Conservation (phyloP, 495 filamentous ascomycete genomes). For the Neurospora sp. region DNA sequence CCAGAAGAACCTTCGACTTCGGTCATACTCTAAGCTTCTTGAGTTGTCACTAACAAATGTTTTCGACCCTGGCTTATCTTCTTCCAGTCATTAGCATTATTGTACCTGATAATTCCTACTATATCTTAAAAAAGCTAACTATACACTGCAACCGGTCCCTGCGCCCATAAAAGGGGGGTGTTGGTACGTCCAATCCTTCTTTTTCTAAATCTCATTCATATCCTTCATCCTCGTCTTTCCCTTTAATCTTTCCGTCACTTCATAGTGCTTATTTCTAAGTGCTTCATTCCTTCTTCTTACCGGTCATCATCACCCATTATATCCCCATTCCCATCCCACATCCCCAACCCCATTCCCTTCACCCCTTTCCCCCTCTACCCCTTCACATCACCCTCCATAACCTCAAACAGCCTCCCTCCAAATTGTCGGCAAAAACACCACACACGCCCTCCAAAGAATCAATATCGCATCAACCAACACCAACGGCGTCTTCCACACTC, state of each 20-base stretch:
- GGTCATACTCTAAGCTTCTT: not conserved
- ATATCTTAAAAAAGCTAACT: not conserved
- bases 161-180: not conserved
- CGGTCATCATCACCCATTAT: not conserved
- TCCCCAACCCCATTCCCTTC: not conserved
- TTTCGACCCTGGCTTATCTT: not conserved
- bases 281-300: not conserved
- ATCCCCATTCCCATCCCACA: not conserved
- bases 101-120: not conserved
- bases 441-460: slow-evolving; percentile 79
- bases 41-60: not conserved
- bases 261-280: not conserved
- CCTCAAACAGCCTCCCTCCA: slow-evolving; percentile 39
- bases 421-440: slow-evolving; percentile 83
- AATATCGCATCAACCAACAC: slow-evolving; percentile 49
- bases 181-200: not conserved
- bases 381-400: not conserved
- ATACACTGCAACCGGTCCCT: not conserved
- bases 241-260: not conserved
- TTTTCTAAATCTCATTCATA: not conserved
- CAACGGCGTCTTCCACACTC: slow-evolving; percentile 48
- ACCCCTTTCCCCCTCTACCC: too few species aligned
- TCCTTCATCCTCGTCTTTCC: not conserved
- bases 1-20: not conserved
- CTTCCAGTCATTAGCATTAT: not conserved